phyloP scores from a whole-genome alignment of 2,329 filamentous ascomycete species.

The Diaporthe vexans region DNA sequence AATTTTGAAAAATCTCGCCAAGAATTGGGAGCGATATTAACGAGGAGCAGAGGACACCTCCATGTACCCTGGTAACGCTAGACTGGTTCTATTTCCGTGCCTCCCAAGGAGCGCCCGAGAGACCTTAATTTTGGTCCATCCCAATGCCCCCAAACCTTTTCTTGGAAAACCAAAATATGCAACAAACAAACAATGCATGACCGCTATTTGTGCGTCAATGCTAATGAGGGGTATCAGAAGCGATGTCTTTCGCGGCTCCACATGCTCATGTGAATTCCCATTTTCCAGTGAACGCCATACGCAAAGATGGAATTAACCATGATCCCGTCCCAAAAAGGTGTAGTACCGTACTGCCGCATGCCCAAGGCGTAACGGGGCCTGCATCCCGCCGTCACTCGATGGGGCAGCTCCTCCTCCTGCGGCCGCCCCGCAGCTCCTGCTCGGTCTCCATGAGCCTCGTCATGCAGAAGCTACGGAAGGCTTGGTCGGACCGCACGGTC shows the following conservation, averaged over 20 bases:
- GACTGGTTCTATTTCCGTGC: slow-evolving; percentile 6
- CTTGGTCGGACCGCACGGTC: slow-evolving; percentile 63
- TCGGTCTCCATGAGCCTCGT: slow-evolving; percentile 72
- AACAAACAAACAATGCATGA: slow-evolving; percentile 13
- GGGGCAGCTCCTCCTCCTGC: slow-evolving; percentile 60
- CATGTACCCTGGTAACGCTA: neutral
- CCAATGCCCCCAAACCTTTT: neutral
- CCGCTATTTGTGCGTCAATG: slow-evolving; percentile 18
- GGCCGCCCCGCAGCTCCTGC: slow-evolving; percentile 67
- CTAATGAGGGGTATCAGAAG: slow-evolving; percentile 36
- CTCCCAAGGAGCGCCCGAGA: neutral
- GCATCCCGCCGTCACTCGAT: slow-evolving; percentile 44
- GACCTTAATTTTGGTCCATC: neutral
- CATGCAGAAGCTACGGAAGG: slow-evolving; percentile 71
- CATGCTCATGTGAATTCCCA: slow-evolving; percentile 4
- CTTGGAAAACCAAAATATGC: neutral
- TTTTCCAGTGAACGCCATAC: slow-evolving; percentile 37
- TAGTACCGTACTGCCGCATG: neutral
- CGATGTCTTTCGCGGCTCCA: slow-evolving; percentile 8
- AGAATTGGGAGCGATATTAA: slow-evolving; percentile 22
- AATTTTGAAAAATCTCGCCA: neutral
- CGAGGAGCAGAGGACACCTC: neutral
- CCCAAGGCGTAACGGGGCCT: neutral
- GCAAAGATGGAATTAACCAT: slow-evolving; percentile 18
- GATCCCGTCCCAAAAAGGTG: neutral